phyloP scores from a whole-genome alignment of 2,329 filamentous ascomycete genomes.

The Epichloe sp. region DNA sequence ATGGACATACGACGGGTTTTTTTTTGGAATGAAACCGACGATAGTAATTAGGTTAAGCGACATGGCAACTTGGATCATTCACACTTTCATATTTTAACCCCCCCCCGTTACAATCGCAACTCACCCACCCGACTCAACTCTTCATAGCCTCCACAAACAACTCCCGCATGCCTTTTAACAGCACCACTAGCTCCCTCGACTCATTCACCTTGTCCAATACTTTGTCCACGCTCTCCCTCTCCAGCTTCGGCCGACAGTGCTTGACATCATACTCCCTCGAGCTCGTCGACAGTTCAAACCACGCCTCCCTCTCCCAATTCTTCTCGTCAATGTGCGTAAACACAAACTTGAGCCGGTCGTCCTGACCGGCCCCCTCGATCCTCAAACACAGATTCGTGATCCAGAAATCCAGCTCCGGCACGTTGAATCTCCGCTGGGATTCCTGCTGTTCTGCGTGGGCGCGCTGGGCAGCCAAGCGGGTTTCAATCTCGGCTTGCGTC shows the following conservation, averaged over 20 bases:
- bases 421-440: slow-evolving; percentile 74
- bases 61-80: neutral
- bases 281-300: slow-evolving; percentile 80
- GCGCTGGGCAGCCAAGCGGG: slow-evolving; percentile 56
- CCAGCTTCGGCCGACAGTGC: slow-evolving; percentile 69
- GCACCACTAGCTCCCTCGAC: slow-evolving; percentile 53
- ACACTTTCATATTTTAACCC: neutral
- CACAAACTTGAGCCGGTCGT: slow-evolving; percentile 79
- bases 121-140: slow-evolving; percentile 13
- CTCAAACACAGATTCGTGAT: slow-evolving; percentile 76
- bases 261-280: slow-evolving; percentile 75
- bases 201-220: slow-evolving; percentile 75
- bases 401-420: slow-evolving; percentile 93
- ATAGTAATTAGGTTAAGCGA: neutral
- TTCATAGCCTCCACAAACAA: slow-evolving; percentile 59
- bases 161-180: slow-evolving; percentile 74
- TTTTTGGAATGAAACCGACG: neutral
- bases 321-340: slow-evolving; percentile 78
- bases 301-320: slow-evolving; percentile 79
- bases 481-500: slow-evolving; percentile 57
- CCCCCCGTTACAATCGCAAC: no score
- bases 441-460: slow-evolving; percentile 64
- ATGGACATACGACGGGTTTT: no score
- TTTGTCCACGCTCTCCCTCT: slow-evolving; percentile 62
- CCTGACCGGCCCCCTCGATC: slow-evolving; percentile 77